These are phyloP conservation scores for Hamigera avellanea DNA, from an alignment of 495 filamentous ascomycete species.

Conservation along the genomic window DNA sequence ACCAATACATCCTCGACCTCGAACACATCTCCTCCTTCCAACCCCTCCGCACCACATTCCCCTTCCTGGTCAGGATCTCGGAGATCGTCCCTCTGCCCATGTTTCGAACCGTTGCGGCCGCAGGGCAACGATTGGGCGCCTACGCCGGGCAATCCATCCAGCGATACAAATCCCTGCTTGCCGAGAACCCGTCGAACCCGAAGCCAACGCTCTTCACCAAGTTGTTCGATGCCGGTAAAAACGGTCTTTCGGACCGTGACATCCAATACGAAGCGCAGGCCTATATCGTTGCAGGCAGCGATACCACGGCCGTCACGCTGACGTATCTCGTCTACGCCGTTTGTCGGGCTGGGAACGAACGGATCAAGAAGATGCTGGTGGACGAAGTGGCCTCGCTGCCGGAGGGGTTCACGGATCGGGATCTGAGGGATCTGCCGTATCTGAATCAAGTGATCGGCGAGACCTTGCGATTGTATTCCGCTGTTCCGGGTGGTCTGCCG, in stretches of 20 bases:
- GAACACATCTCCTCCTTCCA: constrained; percentile 16
- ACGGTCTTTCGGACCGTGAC: constrained; percentile 24
- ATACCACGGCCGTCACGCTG: constrained; percentile 30
- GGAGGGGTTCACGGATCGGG: constrained; percentile 10
- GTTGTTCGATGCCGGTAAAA: constrained; percentile 24
- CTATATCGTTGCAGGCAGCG: constrained; percentile 39
- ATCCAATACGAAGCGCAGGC: constrained; percentile 27
- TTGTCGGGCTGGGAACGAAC: constrained; percentile 2
- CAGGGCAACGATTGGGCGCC: constrained; percentile 8
- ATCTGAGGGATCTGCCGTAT: constrained; percentile 23
- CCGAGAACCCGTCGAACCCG: constrained; percentile 19
- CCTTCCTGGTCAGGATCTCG: constrained; percentile 11
- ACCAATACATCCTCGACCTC: constrained; percentile 28
- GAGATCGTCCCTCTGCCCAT: constrained; percentile 3
- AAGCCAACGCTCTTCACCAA: constrained; percentile 38
- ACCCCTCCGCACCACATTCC: constrained; percentile 24
- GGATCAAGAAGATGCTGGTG: constrained; percentile 7
- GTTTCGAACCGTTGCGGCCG: constrained; percentile 2
- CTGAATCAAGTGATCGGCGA: constrained; percentile 45
- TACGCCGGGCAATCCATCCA: constrained; percentile 29
- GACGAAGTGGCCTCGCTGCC: constrained; percentile 11
- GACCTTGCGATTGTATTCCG: constrained; percentile 41
- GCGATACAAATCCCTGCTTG: constrained; percentile 29
- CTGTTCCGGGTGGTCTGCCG: constrained; percentile 30
- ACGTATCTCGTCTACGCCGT: constrained; percentile 25